Conservation (phyloP, 2,329 filamentous ascomycete genomes). For the Xylariaceae sp. region DNA sequence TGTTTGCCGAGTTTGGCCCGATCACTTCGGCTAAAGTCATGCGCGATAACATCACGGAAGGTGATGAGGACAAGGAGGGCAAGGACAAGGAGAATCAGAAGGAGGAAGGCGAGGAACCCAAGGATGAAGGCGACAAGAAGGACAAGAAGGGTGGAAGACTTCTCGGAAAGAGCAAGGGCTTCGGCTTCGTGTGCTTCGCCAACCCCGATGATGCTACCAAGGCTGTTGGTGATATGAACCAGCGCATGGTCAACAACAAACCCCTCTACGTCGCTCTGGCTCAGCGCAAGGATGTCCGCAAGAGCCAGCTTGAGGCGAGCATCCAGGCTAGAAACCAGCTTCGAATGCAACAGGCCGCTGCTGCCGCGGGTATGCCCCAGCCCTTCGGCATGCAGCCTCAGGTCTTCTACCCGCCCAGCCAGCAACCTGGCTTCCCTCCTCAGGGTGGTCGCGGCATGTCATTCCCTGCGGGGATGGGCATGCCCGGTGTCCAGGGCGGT, state of each 20-base stretch:
- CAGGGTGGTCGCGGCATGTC: slow-evolving; percentile 58
- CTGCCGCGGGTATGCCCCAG: slow-evolving; percentile 80
- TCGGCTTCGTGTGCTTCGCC: slow-evolving; percentile 99
- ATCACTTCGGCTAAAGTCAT: slow-evolving; percentile 99
- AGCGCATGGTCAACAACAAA: slow-evolving; percentile 97
- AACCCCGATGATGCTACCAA: slow-evolving; percentile 99
- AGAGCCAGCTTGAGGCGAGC: slow-evolving; percentile 97
- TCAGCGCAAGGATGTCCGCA: slow-evolving; percentile 98
- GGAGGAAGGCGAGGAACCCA: slow-evolving; percentile 42
- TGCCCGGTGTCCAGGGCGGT: slow-evolving; percentile 68
- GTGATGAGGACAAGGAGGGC: slow-evolving; percentile 47
- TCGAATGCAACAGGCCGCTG: slow-evolving; percentile 94
- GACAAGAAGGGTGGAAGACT: slow-evolving; percentile 55
- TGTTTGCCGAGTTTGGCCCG: slow-evolving; percentile 84
- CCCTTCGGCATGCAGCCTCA: slow-evolving; percentile 74
- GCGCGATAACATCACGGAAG: slow-evolving; percentile 65
- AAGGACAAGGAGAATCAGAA: slow-evolving; percentile 42
- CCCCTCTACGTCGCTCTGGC: slow-evolving; percentile 95
- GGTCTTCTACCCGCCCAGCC: slow-evolving; percentile 85
- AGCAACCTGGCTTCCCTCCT: slow-evolving; percentile 64
- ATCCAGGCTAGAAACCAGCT: slow-evolving; percentile 99
- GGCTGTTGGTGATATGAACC: slow-evolving; percentile 99
- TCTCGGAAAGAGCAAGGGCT: slow-evolving; percentile 98
- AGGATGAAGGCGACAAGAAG: slow-evolving; percentile 50
- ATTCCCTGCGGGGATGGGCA: slow-evolving; percentile 54